Base-by-base conservation (phyloP, 1,139 yeast genomes). In the Debaryomycetaceae sp. region DNA sequence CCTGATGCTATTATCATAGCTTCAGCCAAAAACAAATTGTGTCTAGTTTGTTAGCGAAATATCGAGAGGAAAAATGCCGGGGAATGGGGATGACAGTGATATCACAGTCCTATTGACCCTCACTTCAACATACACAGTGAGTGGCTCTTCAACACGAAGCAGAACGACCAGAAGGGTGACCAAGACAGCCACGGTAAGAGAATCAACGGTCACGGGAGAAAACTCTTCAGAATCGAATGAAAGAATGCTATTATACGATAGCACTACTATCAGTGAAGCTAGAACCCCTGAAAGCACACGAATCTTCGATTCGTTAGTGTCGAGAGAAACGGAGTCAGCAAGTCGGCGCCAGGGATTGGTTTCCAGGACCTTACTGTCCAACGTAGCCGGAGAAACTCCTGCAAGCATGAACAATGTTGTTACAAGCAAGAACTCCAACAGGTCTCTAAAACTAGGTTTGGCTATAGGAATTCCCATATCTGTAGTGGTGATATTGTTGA, bases 381-480 rank as follows among this genome's bases (percentile, higher is more conserved):
- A 31, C 14, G 20, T 30, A 9, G 22, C 36, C 7, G 8, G 9
- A 20, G 13, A 6, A 5, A 30, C 35, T 8, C 11, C 31, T 4
- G 11, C 31, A 7, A 27, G 38, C 11, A 24, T 41, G 27, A 23
- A 36, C 30, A 39, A 39, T 5, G 17, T 41, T 23, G 24, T 24
- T 2, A 20, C 36, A 17, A 20, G 30, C 33, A 36, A 27, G 13
- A 37, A 37, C 6, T 36, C 45, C 27, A 45, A 40, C n/a, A 40
- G 42, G 23, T 55, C 62, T 5, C 38, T 56, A 6, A 62, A 63
- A 8, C 53, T 72, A 20, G 77, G 77, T 0, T 55, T 73, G 43
- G 75, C 76, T 4, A 57, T 74, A 6, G 78, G 78, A 0, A 62
- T 74, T n/a, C 78, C 78, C 3, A 52, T 70, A 6, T 73, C 74